Base-by-base conservation (phyloP, 768 basidiomycete genomes). In the Favolaschia claudopus region DNA sequence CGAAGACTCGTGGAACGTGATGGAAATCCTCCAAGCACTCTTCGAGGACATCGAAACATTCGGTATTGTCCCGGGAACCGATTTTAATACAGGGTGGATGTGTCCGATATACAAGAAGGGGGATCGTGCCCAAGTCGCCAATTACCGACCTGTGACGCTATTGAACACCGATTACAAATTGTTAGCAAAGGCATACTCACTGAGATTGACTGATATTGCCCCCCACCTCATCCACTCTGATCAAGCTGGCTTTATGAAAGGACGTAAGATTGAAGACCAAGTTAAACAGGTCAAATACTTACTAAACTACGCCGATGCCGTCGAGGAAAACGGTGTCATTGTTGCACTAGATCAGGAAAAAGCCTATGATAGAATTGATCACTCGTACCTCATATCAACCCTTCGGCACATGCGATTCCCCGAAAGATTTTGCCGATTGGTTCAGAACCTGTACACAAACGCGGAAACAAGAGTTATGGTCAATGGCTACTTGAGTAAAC, bases 241-340 rank as follows among this genome's bases (percentile, higher is more conserved):
- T n/a, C n/a, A n/a, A n/a, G n/a, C n/a, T n/a, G n/a, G n/a, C n/a
- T n/a, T n/a, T n/a, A n/a, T n/a, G n/a, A n/a, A n/a, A n/a, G n/a
- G n/a, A n/a, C n/a, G n/a, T 0, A 55, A 55, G 0, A 73, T 76
- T 5, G 58, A 62, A 0, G 61, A 75, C 48, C 70, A 70, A 0
- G 68, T 68, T 0, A 13, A 60, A 2, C 67, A 73, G 0, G 43
- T 69, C 0, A 40, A 68, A 33, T 13, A 31, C 0, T 60, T 72
- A 29, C 29, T 65, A 0, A 22, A 42, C 1, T 67, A 67, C 5
- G 60, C 57, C n/a, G n/a, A n/a, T n/a, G n/a, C n/a, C n/a, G n/a
- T n/a, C n/a, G n/a, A n/a, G n/a, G n/a, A n/a, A n/a, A n/a, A n/a
- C n/a, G n/a, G n/a, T n/a, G n/a, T n/a, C n/a, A n/a, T n/a, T n/a